These are phyloP conservation scores for Cordyceps javanica DNA, from an alignment of 2,329 filamentous ascomycete species.

Conservation along the genomic window DNA sequence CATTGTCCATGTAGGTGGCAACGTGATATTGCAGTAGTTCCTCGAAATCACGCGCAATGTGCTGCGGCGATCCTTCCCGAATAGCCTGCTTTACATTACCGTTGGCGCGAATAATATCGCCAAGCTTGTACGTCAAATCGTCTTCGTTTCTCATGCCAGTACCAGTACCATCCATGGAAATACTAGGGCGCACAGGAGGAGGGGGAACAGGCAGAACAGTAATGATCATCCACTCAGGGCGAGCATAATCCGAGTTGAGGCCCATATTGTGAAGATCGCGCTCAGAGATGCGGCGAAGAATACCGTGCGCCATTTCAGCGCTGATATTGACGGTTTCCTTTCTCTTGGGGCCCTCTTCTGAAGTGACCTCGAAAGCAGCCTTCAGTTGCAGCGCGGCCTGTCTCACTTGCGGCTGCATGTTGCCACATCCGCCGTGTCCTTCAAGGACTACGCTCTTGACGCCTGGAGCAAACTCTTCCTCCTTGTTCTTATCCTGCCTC, in stretches of 20 bases:
- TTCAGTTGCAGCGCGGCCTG: conserved; percentile 80
- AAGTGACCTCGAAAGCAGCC: conserved; percentile 58
- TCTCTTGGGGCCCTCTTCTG: conserved; percentile 64
- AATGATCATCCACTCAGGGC: conserved; percentile 97
- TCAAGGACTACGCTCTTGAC: conserved; percentile 44
- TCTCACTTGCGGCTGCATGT: conserved; percentile 79
- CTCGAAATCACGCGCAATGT: conserved; percentile 88
- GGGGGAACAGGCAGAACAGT: conserved; percentile 93
- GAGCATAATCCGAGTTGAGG: conserved; percentile 87
- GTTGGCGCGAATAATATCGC: conserved; percentile 97
- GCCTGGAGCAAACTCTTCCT: conserved; percentile 59
- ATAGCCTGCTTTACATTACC: conserved; percentile 88
- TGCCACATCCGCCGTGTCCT: conserved; percentile 88
- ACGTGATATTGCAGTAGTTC: conserved; percentile 93
- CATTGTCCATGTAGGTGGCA: conserved; percentile 99
- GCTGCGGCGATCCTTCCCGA: conserved; percentile 82
- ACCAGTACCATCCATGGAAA: conserved; percentile 91
- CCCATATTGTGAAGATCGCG: conserved; percentile 82
- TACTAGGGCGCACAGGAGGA: conserved; percentile 91
- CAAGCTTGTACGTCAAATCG: conserved; percentile 98
- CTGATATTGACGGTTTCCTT: conserved; percentile 78
- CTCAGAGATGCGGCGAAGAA: conserved; percentile 79
- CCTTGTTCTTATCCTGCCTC: conserved; percentile 61
- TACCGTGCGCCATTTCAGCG: conserved; percentile 75
- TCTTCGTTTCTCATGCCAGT: conserved; percentile 94